Base-by-base conservation (phyloP, 345 rosid species). In the Syzygium oleosum region DNA sequence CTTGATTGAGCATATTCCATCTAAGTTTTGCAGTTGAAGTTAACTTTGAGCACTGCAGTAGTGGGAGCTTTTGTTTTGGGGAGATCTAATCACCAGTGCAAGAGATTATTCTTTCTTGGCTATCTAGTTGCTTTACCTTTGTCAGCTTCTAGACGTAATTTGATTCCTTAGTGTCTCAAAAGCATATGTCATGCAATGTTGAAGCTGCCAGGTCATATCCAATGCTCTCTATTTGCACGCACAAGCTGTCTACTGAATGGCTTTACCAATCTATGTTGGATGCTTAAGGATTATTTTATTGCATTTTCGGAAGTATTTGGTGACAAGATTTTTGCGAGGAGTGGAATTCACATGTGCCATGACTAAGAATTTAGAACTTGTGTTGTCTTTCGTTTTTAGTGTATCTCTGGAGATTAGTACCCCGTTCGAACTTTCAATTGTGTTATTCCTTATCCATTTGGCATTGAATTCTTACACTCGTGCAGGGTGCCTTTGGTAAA, bases 401-500 rank as follows among this genome's bases (percentile, higher is more conserved):
- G 43, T 54, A 38, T 52, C 29, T 56, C 63, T 84, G 55, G 38
- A 84, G 9, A 52, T 84, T 84, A 9, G 43, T 54, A 56, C 86
- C 46, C 63, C 16, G 10, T 84, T 73, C 22, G 49, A 38, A 73
- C 49, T 73, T 38, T 25, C 83, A 73, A 73, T 34, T 8, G 79
- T 16, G 51, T 17, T 22, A 19, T 73, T 19, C 14, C 14, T 68
- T 38, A 19, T 73, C 49, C 49, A 27, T 52, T 87, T 38, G 21
- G 49, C 51, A 29, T 53, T 31, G 38, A 52, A 25, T 79, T 12
- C 73, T 6, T 46, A 55, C 52, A 27, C 41, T 77, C 78, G 27
- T 88, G 78, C 94, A 97, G 98, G 98, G 96, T 59, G 98, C 98
- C 55, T 97, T 95, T 51, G 99, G 99, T 85, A 95, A 92, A 93